Evolutionary conservation across 805 yeast species (phyloP).

Genomic region (Barnettozyma siamensis): DNA sequence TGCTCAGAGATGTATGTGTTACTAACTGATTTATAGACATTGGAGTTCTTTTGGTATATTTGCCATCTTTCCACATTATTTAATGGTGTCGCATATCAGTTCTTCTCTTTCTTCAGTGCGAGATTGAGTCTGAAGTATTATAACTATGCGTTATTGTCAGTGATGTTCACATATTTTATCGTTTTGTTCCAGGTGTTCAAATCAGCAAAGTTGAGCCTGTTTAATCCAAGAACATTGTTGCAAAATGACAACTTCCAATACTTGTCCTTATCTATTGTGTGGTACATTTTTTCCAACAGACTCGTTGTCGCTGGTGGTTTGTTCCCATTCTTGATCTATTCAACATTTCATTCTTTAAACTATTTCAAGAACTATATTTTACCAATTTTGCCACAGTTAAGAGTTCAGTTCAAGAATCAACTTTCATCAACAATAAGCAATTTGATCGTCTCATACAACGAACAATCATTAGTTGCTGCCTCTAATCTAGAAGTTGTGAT

Average conservation of each 20-base stretch:
- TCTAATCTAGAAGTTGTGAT: slow-evolving; percentile 43
- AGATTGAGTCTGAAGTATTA: slow-evolving; percentile 32
- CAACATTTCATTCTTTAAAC: slow-evolving; percentile 57
- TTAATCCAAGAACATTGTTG: slow-evolving; percentile 30
- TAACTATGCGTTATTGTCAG: slow-evolving; percentile 40
- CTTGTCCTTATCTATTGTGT: slow-evolving; percentile 38
- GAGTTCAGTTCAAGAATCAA: slow-evolving; percentile 22
- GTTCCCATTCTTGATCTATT: slow-evolving; percentile 57
- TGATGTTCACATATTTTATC: slow-evolving; percentile 54
- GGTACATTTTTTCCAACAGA: slow-evolving; percentile 38
- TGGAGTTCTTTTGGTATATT: slow-evolving; percentile 55
- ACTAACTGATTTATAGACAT: background rate
- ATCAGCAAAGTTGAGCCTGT: slow-evolving; percentile 27
- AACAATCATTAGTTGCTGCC: slow-evolving; percentile 37
- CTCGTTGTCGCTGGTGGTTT: slow-evolving; percentile 41
- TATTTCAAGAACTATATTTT: slow-evolving; percentile 51
- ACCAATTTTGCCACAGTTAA: slow-evolving; percentile 39
- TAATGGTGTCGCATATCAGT: slow-evolving; percentile 34
- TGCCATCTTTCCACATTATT: slow-evolving; percentile 50
- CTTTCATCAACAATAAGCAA: slow-evolving; percentile 26
- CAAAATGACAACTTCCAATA: slow-evolving; percentile 60
- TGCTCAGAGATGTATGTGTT: background rate
- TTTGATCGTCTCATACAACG: slow-evolving; percentile 36
- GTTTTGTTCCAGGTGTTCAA: slow-evolving; percentile 57
- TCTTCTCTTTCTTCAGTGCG: slow-evolving; percentile 38